These are phyloP conservation scores for Candida corydali DNA, from an alignment of 805 yeast species.

Conservation along the genomic window DNA sequence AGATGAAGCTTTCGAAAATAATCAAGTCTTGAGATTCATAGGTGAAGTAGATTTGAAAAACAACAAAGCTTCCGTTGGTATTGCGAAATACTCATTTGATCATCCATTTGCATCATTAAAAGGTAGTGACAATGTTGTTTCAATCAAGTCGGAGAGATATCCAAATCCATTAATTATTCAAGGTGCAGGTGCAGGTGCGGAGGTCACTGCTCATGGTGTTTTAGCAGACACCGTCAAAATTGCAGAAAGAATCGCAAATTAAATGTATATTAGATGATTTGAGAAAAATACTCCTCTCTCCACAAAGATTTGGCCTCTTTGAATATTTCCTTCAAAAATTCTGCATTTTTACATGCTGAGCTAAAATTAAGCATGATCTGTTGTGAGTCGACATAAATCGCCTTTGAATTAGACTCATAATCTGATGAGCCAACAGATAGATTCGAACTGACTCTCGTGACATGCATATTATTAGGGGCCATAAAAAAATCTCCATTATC, in stretches of 20 bases:
- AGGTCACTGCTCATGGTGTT: conserved; percentile 75
- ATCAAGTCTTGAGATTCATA: conserved; percentile 88
- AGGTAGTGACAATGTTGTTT: conserved; percentile 94
- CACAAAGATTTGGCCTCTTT: conserved; percentile 53
- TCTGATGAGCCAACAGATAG: conserved; percentile 9
- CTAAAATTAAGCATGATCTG: conserved; percentile 68
- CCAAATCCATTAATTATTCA: conserved; percentile 89
- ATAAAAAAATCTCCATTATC: conserved; percentile 73
- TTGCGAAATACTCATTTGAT: conserved; percentile 78
- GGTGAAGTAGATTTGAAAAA: conserved; percentile 81
- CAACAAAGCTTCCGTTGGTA: conserved; percentile 75
- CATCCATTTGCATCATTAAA: conserved; percentile 95
- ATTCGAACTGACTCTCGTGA: conserved; percentile 62
- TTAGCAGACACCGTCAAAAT: conserved; percentile 89
- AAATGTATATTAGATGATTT: conserved; percentile 11
- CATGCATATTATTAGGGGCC: conserved; percentile 84
- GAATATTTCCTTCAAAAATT: conserved; percentile 48
- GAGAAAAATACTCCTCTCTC: conserved; percentile 23
- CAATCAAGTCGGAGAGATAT: conserved; percentile 89
- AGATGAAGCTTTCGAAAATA: conserved; percentile 73
- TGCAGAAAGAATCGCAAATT: conserved; percentile 73
- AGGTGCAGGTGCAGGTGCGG: conserved; percentile 95
- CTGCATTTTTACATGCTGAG: conserved; percentile 52
- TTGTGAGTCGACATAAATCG: conserved; percentile 58
- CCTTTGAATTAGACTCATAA: conserved; percentile 22